A percentile compares a stretch with the other conserved stretches of the same genome.
phyloP scores from a whole-genome alignment of 2,329 filamentous ascomycete genomes.

The Pseudofabraea citricarpa region DNA sequence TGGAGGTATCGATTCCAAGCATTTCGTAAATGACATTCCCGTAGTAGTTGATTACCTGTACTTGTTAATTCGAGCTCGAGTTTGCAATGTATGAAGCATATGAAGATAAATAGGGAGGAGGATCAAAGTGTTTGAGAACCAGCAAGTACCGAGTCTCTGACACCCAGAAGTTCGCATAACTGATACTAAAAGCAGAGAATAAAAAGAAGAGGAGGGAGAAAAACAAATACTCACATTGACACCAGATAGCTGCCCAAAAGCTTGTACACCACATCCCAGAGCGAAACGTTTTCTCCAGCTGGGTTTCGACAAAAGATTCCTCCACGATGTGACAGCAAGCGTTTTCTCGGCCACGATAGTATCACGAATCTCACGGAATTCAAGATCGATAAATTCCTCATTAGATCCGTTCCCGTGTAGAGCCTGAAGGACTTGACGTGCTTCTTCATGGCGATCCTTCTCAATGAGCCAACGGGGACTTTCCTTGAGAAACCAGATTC shows the following conservation, averaged over 20 bases:
- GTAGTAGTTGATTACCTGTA: constrained; percentile 15
- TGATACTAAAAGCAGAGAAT: too few relatives aligned
- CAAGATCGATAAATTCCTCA: constrained; percentile 40
- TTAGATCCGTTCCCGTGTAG: constrained; percentile 47
- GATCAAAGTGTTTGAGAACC: too few relatives aligned
- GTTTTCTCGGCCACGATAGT: constrained; percentile 51
- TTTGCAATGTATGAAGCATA: too few relatives aligned
- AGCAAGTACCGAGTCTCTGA: too few relatives aligned
- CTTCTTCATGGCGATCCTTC: constrained; percentile 49
- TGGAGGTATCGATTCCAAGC: constrained; percentile 34
- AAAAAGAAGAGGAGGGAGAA: too few relatives aligned
- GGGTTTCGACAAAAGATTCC: constrained; percentile 34
- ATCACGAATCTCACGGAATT: constrained; percentile 43
- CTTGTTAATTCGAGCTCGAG: too few relatives aligned
- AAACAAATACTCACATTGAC: too few relatives aligned
- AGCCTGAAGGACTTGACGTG: constrained; percentile 46
- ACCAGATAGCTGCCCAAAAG: constrained; percentile 42
- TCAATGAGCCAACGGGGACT: constrained; percentile 50
- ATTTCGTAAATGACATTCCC: constrained; percentile 31
- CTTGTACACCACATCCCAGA: constrained; percentile 41
- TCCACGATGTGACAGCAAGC: constrained; percentile 30
- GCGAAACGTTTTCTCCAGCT: constrained; percentile 40
- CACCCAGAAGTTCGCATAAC: too few relatives aligned
- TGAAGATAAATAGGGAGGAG: too few relatives aligned
- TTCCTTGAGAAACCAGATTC: constrained; percentile 46